These are phyloP conservation scores for Mucor circinelloides DNA, from an alignment of 371 early-diverging fungal genomes.

Conservation along the genomic window DNA sequence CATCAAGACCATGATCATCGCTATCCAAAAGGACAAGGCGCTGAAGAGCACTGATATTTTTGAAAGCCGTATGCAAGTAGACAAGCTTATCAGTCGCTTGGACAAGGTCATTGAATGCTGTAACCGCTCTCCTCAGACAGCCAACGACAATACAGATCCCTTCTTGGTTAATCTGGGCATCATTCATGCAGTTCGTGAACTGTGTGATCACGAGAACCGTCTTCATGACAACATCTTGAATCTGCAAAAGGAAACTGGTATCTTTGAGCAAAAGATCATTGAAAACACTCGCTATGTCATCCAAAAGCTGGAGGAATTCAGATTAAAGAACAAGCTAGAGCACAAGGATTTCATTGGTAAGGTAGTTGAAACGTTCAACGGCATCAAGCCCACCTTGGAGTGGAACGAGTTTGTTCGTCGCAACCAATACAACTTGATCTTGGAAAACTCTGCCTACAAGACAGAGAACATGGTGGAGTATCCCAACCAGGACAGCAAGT, in stretches of 20 bases:
- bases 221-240: constrained; percentile 44
- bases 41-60: constrained; percentile 36
- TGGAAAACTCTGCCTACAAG: constrained; percentile 47
- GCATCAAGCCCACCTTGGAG: constrained; percentile 34
- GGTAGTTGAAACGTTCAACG: constrained; percentile 26
- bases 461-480: constrained; percentile 41
- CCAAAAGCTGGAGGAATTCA: constrained; percentile 34
- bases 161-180: constrained; percentile 40
- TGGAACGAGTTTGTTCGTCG: constrained; percentile 50
- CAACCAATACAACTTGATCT: constrained; percentile 34
- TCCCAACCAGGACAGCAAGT: constrained; percentile 40
- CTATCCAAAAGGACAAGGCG: constrained; percentile 35
- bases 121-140: constrained; percentile 29
- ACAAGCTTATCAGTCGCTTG: constrained; percentile 26
- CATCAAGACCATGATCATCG: constrained; percentile 32
- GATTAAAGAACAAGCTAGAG: constrained; percentile 38
- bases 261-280: constrained; percentile 44
- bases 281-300: constrained; percentile 35
- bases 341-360: constrained; percentile 24
- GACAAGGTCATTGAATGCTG: constrained; percentile 30
- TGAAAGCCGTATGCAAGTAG: constrained; percentile 35
- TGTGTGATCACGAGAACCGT: constrained; percentile 45
- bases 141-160: constrained; percentile 36
- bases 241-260: constrained; percentile 43
- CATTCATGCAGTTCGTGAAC: constrained; percentile 29